A percentile compares a stretch with the other conserved stretches of the same genome.
Conservation (phyloP, 805 yeast genomes). For the Priceomyces medius region DNA sequence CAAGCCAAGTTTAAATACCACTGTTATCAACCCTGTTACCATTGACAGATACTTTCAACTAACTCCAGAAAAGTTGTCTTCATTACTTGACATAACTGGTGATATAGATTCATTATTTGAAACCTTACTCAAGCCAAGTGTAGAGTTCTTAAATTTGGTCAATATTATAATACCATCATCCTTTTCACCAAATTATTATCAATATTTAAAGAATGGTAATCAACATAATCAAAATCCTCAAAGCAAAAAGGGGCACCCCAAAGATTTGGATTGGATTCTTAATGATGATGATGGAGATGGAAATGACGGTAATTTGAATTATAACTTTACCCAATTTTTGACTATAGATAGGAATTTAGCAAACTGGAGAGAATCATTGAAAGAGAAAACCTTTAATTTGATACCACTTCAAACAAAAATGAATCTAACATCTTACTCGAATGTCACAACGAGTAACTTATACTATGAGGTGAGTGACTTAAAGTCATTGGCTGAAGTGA, state of each 20-base stretch:
- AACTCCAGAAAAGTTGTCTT: slow-evolving; percentile 43
- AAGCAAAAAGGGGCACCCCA: slow-evolving; percentile 17
- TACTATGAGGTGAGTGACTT: slow-evolving; percentile 28
- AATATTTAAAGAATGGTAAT: slow-evolving; percentile 33
- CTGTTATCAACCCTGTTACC: slow-evolving; percentile 47
- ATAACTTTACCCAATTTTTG: slow-evolving; percentile 42
- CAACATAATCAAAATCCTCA: slow-evolving; percentile 20
- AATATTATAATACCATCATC: slow-evolving; percentile 47
- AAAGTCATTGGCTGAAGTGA: slow-evolving; percentile 16
- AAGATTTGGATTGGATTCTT: slow-evolving; percentile 40
- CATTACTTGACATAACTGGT: slow-evolving; percentile 21
- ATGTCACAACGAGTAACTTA: slow-evolving; percentile 23
- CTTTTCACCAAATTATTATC: slow-evolving; percentile 45
- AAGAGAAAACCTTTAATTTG: slow-evolving; percentile 25
- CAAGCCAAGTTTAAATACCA: slow-evolving; percentile 46
- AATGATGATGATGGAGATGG: slow-evolving; percentile 50
- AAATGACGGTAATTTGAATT: slow-evolving; percentile 46
- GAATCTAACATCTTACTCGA: slow-evolving; percentile 30
- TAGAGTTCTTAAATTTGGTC: slow-evolving; percentile 43
- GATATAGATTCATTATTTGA: slow-evolving; percentile 33
- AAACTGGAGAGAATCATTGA: slow-evolving; percentile 40
- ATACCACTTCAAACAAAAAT: slow-evolving; percentile 27
- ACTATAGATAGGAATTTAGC: slow-evolving; percentile 42
- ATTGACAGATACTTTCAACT: slow-evolving; percentile 44
- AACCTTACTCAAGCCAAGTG: slow-evolving; percentile 39